Percentiles rank a stretch among this genome's conserved stretches.
phyloP scores from a whole-genome alignment of 2,329 filamentous ascomycete genomes.

The Aspergillus neotritici region DNA sequence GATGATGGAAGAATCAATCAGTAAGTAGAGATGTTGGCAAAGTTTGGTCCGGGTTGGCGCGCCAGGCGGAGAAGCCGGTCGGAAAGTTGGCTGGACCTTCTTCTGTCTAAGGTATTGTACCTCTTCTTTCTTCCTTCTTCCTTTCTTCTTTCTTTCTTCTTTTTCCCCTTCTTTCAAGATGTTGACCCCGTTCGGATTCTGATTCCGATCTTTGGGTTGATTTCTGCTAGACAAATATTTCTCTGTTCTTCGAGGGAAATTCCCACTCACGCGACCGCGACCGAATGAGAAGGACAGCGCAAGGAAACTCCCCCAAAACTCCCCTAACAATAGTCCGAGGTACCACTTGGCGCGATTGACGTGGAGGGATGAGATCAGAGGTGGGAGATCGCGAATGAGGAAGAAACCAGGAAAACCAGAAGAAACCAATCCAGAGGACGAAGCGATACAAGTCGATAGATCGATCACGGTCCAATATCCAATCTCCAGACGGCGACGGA shows the following conservation, averaged over 20 bases:
- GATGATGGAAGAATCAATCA: slow-evolving; percentile 12
- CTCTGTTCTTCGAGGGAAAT: neutral
- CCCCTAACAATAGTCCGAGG: slow-evolving; percentile 3
- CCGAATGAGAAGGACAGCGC: slow-evolving; percentile 8
- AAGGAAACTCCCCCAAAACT: neutral
- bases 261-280: slow-evolving; percentile 17
- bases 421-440: no score
- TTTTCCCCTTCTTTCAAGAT: neutral
- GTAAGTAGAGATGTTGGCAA: slow-evolving; percentile 6
- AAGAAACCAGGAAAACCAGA: no score
- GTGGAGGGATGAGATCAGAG: no score
- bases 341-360: neutral
- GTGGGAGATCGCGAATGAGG: no score
- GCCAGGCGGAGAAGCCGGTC: no score
- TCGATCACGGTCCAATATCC: no score
- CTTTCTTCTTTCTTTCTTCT: slow-evolving; percentile 1
- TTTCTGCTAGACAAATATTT: no score
- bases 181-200: neutral
- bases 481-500: no score
- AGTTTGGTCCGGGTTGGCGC: no score
- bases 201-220: no score
- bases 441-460: no score
- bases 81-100: no score
- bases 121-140: slow-evolving; percentile 1
- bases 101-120: slow-evolving; percentile 9